phyloP scores from a whole-genome alignment of 2,329 filamentous ascomycete species.

The Thielaviopsis populi region DNA sequence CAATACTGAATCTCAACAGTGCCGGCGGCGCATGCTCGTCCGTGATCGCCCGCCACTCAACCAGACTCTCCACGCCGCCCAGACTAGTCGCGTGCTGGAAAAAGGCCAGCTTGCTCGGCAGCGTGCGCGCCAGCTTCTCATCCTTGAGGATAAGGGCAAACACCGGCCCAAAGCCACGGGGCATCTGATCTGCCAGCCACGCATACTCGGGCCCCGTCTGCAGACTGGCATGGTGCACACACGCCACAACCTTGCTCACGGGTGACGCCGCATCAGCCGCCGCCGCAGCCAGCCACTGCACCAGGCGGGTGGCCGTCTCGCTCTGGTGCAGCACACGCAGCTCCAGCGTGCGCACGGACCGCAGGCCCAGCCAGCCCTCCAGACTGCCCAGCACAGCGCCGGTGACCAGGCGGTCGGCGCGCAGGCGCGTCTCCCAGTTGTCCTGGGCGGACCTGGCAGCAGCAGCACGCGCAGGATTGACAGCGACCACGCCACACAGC shows the following conservation, averaged over 20 bases:
- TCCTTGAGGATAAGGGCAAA: slow-evolving; percentile 58
- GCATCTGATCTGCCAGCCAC: slow-evolving; percentile 84
- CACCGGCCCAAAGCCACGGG: slow-evolving; percentile 74
- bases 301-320: slow-evolving; percentile 51
- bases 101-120: slow-evolving; percentile 65
- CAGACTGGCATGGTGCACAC: slow-evolving; percentile 63
- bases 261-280: slow-evolving; percentile 25
- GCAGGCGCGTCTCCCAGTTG: slow-evolving; percentile 44
- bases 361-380: slow-evolving; percentile 82
- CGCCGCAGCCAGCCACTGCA: slow-evolving; percentile 51
- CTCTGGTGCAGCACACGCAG: slow-evolving; percentile 68
- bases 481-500: slow-evolving; percentile 69
- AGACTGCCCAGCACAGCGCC: slow-evolving; percentile 77
- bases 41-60: slow-evolving; percentile 91
- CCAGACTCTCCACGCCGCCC: slow-evolving; percentile 85
- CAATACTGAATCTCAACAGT: slow-evolving; percentile 68
- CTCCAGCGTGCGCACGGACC: slow-evolving; percentile 74
- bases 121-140: slow-evolving; percentile 42
- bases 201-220: slow-evolving; percentile 41
- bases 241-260: slow-evolving; percentile 40
- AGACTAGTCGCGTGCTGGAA: slow-evolving; percentile 94
- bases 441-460: slow-evolving; percentile 23
- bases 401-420: slow-evolving; percentile 56
- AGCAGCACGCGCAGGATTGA: slow-evolving; percentile 35
- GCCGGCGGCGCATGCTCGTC: slow-evolving; percentile 57